Evolutionary conservation across 768 basidiomycete genomes (phyloP), one percentile per base, ranked within the genome.

Genomic region (Boletellus sp.): DNA sequence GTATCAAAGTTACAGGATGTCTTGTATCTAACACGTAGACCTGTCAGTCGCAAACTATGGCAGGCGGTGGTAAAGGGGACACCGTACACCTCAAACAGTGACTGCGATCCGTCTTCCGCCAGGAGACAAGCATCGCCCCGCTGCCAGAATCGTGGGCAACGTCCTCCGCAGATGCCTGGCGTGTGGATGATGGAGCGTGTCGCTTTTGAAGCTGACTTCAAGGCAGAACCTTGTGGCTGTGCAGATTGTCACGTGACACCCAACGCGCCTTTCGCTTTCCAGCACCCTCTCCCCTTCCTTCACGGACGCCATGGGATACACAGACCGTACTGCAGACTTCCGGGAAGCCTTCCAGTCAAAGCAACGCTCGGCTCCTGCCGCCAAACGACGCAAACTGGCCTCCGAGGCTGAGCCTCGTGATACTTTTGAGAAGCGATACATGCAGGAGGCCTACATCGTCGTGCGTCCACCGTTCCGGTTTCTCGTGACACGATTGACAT

Each of bases 51-150:
- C 63, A 70, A 62, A 65, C 77, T 85, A 87, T 87, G 80, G 82
- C 82, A 78, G 73, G 74, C 70, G 70, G 71, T 74, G 78, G 78
- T 77, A 24, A 52, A 47, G 57, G 42, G 39, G 35, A 73, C 79
- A 74, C 78, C 70, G 74, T 74, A 72, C 69, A 69, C 86, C 83
- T 88, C 86, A 88, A 87, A 88, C 85, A 69, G 79, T 78, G 82
- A 84, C 74, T 43, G 50, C 48, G 40, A n/a, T 64, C 56, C 41
- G 41, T 75, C 61, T 75, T 42, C 66, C 74, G 70, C 63, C 48
- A 52, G 45, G 58, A 66, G 60, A 52, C 55, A 50, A 35, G 45
- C 31, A 47, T 43, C 57, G 46, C 50, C 51, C 55, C 22, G 32
- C 32, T 31, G 19, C 28, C 28, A 28, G 26, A 6, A 20, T 15